Evolutionary conservation across 2,329 filamentous ascomycete genomes (phyloP).

Genomic region (Monosporascus sp.): DNA sequence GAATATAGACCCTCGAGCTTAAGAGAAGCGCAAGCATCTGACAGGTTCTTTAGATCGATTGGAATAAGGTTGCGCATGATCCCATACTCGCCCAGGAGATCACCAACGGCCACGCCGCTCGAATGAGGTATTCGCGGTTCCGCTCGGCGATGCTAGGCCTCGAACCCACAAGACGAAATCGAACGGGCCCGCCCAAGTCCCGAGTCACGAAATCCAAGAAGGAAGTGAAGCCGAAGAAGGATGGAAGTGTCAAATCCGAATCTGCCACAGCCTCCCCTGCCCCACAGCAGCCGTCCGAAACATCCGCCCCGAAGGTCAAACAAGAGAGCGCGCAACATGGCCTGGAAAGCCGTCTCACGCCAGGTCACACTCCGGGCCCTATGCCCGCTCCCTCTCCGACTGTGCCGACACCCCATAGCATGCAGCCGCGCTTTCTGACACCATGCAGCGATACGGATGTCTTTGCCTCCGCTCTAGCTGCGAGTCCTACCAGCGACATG

Average conservation of each 20-base stretch:
- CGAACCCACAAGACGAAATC: slow-evolving; percentile 43
- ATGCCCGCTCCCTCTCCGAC: slow-evolving; percentile 19
- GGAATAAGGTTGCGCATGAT: slow-evolving; percentile 51
- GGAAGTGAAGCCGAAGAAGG: slow-evolving; percentile 32
- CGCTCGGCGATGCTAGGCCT: slow-evolving; percentile 40
- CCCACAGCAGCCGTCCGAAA: slow-evolving; percentile 15
- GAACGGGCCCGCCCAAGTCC: slow-evolving; percentile 34
- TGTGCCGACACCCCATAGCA: slow-evolving; percentile 24
- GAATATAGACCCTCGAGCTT: not conserved
- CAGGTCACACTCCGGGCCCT: slow-evolving; percentile 21
- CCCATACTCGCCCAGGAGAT: slow-evolving; percentile 49
- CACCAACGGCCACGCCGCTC: slow-evolving; percentile 55
- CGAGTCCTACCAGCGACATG: slow-evolving; percentile 29
- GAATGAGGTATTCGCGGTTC: slow-evolving; percentile 56
- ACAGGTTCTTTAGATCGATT: slow-evolving; percentile 46
- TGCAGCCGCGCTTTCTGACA: slow-evolving; percentile 39
- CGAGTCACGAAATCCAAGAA: slow-evolving; percentile 43
- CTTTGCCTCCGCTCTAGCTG: slow-evolving; percentile 25
- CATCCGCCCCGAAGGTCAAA: slow-evolving; percentile 29
- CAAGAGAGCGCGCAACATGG: slow-evolving; percentile 29
- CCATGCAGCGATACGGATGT: slow-evolving; percentile 48
- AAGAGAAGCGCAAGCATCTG: slow-evolving; percentile 5
- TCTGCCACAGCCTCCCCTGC: slow-evolving; percentile 13
- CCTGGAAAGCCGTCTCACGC: slow-evolving; percentile 23
- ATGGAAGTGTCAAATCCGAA: slow-evolving; percentile 36